phyloP scores from a whole-genome alignment of 2,329 filamentous ascomycete species.

The Trichoderma endophyticum region DNA sequence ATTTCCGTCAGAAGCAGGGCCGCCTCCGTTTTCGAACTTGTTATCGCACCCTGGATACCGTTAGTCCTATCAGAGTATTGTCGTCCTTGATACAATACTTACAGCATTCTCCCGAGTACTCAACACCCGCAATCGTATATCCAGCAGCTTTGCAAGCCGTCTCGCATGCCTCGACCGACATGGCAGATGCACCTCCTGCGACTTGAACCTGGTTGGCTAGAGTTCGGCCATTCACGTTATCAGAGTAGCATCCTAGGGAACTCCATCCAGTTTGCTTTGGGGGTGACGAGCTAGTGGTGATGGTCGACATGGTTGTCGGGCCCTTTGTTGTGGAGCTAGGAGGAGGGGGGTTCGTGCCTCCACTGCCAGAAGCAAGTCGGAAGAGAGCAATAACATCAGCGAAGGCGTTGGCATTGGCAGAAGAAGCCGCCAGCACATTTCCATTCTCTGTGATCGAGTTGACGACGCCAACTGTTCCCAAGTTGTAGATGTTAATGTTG shows the following conservation, averaged over 20 bases:
- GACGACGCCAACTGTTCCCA: conserved; percentile 3
- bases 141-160: background rate
- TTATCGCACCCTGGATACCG: background rate
- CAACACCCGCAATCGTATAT: background rate
- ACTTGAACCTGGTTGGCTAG: conserved; percentile 5
- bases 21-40: background rate
- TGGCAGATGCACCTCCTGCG: background rate
- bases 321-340: background rate
- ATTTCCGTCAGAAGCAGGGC: conserved; percentile 1
- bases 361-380: conserved; percentile 3
- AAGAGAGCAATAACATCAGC: background rate
- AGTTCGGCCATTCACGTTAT: background rate
- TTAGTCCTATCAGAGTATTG: background rate
- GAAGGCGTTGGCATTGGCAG: background rate
- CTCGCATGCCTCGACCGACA: background rate
- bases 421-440: background rate
- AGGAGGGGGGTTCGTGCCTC: background rate
- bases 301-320: background rate
- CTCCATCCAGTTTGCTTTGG: background rate
- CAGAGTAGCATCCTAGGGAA: background rate
- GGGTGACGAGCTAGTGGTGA: background rate
- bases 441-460: background rate
- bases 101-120: conserved; percentile 4
- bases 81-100: background rate
- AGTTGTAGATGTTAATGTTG: background rate